Evolutionary conservation across 257 asterid genomes (phyloP).

Genomic region (Penstemon barbatus): DNA sequence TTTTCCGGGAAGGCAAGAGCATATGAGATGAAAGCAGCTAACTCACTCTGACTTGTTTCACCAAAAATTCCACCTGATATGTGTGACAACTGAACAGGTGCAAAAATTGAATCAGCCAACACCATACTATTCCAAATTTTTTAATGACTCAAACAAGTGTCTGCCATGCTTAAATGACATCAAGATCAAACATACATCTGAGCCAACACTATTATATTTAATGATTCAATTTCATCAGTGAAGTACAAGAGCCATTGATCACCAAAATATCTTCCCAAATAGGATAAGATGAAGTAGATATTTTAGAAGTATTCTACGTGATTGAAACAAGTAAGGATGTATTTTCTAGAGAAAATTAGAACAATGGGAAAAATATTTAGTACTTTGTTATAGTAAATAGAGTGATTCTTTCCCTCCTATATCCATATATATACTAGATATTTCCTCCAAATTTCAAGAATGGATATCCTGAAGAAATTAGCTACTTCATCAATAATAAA

Average conservation of each 20-base stretch:
- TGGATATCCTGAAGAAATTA: too few relatives aligned
- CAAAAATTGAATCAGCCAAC: constrained; percentile 8
- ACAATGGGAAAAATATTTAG: too few relatives aligned
- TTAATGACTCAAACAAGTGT: too few relatives aligned
- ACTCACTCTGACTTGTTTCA: constrained; percentile 66
- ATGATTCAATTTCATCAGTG: constrained; percentile 9
- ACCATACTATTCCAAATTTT: not conserved
- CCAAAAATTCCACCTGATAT: constrained; percentile 50
- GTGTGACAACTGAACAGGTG: constrained; percentile 31
- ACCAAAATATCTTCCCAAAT: not conserved
- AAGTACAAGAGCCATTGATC: not conserved
- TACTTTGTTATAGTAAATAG: too few relatives aligned
- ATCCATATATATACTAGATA: too few relatives aligned
- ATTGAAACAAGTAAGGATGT: too few relatives aligned
- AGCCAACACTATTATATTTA: constrained; percentile 16
- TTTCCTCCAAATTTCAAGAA: too few relatives aligned
- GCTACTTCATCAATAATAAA: too few relatives aligned
- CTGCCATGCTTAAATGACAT: not conserved
- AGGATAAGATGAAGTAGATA: not conserved
- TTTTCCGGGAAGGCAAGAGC: constrained; percentile 63
- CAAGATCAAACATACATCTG: constrained; percentile 13
- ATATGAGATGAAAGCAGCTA: constrained; percentile 63
- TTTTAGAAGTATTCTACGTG: too few relatives aligned
- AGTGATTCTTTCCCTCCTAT: too few relatives aligned
- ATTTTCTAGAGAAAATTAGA: too few relatives aligned